These are phyloP conservation scores for Blakeslea trispora DNA, from an alignment of 371 early-diverging fungal species.

Conservation along the genomic window DNA sequence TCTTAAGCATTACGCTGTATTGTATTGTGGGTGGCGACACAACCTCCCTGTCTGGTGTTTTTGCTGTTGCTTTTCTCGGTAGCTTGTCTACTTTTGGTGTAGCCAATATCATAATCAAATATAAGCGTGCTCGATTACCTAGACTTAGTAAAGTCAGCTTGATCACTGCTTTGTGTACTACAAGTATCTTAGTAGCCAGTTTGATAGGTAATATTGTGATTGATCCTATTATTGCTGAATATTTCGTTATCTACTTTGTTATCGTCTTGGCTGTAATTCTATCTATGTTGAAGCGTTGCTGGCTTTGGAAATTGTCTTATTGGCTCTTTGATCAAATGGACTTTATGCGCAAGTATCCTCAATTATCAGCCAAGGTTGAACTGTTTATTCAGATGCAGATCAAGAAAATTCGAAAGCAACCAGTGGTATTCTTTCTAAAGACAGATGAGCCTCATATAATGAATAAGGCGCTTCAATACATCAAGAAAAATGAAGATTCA, in stretches of 20 bases:
- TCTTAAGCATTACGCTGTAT: slow-evolving; percentile 48
- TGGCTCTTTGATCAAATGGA: slow-evolving; percentile 35
- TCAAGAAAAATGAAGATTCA: slow-evolving; percentile 49
- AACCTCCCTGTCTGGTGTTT: slow-evolving; percentile 54
- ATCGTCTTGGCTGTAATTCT: slow-evolving; percentile 40
- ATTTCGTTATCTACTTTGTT: slow-evolving; percentile 53
- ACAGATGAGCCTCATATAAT: slow-evolving; percentile 60
- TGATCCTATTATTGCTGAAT: slow-evolving; percentile 48
- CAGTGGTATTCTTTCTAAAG: slow-evolving; percentile 56
- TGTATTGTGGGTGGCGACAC: slow-evolving; percentile 46
- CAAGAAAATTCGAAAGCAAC: slow-evolving; percentile 37
- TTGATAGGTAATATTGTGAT: slow-evolving; percentile 55
- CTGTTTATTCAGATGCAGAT: slow-evolving; percentile 32
- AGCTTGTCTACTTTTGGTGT: slow-evolving; percentile 49
- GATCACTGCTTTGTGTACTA: slow-evolving; percentile 25
- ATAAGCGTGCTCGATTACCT: slow-evolving; percentile 45
- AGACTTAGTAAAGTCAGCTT: slow-evolving; percentile 31
- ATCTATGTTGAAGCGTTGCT: slow-evolving; percentile 46
- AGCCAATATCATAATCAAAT: slow-evolving; percentile 47
- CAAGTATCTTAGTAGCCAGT: slow-evolving; percentile 30
- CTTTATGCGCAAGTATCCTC: slow-evolving; percentile 18
- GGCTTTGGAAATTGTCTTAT: slow-evolving; percentile 43
- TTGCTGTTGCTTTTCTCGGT: slow-evolving; percentile 56
- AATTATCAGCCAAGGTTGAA: slow-evolving; percentile 25
- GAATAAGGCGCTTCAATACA: slow-evolving; percentile 60